phyloP scores from a whole-genome alignment of 2,329 filamentous ascomycete genomes.

The Zymoseptoria brevis region DNA sequence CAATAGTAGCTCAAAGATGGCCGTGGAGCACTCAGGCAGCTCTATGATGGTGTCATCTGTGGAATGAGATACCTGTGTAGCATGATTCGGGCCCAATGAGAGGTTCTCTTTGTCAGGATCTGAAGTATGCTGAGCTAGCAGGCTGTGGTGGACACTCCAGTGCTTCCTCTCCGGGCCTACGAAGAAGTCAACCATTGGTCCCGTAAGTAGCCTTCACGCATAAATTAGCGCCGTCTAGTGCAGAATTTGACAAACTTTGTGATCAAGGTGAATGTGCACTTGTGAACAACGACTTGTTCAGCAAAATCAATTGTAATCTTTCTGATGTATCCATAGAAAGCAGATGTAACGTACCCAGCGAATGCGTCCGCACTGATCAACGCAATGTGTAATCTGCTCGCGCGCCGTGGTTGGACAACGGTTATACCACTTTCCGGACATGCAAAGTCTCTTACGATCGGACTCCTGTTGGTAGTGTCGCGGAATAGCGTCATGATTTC shows the following conservation, averaged over 20 bases:
- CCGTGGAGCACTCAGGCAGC: conserved; percentile 43
- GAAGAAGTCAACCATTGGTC: conserved; percentile 44
- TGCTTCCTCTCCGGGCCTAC: conserved; percentile 42
- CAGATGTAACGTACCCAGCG: conserved; percentile 45
- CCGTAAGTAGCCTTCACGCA: conserved; percentile 45
- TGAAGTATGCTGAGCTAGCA: conserved; percentile 47
- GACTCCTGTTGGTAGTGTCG: conserved; percentile 1
- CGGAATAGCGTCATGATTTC: not conserved
- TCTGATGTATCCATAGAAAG: too few species aligned
- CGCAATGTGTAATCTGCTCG: conserved; percentile 41
- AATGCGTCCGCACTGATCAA: conserved; percentile 41
- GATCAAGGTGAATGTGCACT: conserved; percentile 1
- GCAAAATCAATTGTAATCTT: too few species aligned
- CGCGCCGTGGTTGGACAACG: conserved; percentile 31
- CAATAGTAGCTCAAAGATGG: conserved; percentile 47
- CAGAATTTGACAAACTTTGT: conserved; percentile 9
- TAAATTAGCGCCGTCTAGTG: conserved; percentile 32
- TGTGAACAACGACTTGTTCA: conserved; percentile 19
- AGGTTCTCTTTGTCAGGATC: conserved; percentile 34
- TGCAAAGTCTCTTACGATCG: conserved; percentile 35
- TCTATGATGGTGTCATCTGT: conserved; percentile 36
- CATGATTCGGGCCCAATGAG: not conserved
- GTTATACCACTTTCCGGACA: conserved; percentile 34
- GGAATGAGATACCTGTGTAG: conserved; percentile 5
- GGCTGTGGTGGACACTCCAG: conserved; percentile 46